Evolutionary conservation across 164 flowering plant genomes (phyloP).

Genomic region (Stephania yunnanensis): DNA sequence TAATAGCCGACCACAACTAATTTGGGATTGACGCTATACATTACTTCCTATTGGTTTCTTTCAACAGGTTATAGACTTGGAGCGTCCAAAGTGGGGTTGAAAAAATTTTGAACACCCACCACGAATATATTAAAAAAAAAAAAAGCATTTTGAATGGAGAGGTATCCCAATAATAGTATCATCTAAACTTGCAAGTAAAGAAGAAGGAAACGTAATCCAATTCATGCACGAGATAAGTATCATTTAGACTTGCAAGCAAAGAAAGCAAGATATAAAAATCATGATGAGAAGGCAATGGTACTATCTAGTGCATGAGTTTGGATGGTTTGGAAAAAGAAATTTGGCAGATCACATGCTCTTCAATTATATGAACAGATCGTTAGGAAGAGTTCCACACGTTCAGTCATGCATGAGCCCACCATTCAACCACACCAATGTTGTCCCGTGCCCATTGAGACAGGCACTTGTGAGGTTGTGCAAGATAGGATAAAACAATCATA

Average conservation of each 20-base stretch:
- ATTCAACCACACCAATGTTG: conserved; percentile 1
- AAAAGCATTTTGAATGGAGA: too few species aligned
- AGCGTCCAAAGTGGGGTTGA: too few species aligned
- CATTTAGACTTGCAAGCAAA: not conserved
- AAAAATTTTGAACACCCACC: too few species aligned
- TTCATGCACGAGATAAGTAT: not conserved
- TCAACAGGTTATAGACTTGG: too few species aligned
- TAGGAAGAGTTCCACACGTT: not conserved
- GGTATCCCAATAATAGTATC: too few species aligned
- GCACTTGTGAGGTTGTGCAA: not conserved
- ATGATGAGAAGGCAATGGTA: conserved; percentile 1
- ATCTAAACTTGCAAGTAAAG: not conserved
- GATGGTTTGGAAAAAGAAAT: not conserved
- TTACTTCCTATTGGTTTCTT: too few species aligned
- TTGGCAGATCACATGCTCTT: conserved; percentile 1
- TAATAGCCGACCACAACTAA: too few species aligned
- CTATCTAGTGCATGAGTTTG: conserved; percentile 2
- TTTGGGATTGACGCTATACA: too few species aligned
- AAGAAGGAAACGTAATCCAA: not conserved
- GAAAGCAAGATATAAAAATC: not conserved
- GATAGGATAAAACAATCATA: not conserved
- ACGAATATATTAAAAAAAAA: too few species aligned
- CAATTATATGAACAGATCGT: not conserved
- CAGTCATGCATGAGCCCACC: not conserved
- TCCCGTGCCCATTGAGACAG: conserved; percentile 1